These are phyloP conservation scores for Tulasnella sp. DNA, from an alignment of 768 basidiomycete species.

Conservation along the genomic window DNA sequence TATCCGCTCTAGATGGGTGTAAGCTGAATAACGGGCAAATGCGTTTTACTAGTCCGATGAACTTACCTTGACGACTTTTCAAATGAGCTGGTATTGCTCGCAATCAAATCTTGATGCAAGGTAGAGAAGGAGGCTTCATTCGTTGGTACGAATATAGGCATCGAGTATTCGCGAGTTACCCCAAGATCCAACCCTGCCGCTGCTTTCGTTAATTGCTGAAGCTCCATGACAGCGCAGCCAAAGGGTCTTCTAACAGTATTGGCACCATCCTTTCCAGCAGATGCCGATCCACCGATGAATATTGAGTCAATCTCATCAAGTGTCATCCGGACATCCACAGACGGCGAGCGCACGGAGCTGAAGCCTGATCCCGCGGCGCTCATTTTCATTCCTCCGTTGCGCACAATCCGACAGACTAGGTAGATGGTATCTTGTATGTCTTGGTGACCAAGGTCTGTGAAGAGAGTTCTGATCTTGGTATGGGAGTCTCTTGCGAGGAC, in stretches of 20 bases:
- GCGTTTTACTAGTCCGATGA: neutral
- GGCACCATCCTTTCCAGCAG: neutral
- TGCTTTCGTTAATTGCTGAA: conserved; percentile 63
- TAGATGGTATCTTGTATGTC: conserved; percentile 81
- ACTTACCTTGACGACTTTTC: conserved; percentile 70
- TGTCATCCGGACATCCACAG: conserved; percentile 13
- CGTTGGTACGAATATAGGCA: conserved; percentile 77
- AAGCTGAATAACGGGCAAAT: neutral
- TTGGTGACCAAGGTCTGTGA: conserved; percentile 74
- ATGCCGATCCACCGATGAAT: neutral
- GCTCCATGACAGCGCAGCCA: conserved; percentile 88
- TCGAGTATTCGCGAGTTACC: conserved; percentile 59
- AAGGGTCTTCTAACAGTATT: conserved; percentile 68
- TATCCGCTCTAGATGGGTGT: conserved; percentile 57
- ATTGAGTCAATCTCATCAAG: neutral
- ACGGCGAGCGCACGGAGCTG: conserved; percentile 27
- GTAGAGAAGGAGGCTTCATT: conserved; percentile 83
- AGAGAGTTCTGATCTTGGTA: conserved; percentile 52
- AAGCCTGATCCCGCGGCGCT: conserved; percentile 44
- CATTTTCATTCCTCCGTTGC: conserved; percentile 78
- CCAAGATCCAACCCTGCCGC: conserved; percentile 52
- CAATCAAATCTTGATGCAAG: conserved; percentile 91
- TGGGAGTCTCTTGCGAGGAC: conserved; percentile 55
- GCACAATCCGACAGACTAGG: conserved; percentile 81
- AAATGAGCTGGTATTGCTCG: conserved; percentile 61